Evolutionary conservation across 176 grass and related monocot species (phyloP).

Genomic region (Leersia perrieri): DNA sequence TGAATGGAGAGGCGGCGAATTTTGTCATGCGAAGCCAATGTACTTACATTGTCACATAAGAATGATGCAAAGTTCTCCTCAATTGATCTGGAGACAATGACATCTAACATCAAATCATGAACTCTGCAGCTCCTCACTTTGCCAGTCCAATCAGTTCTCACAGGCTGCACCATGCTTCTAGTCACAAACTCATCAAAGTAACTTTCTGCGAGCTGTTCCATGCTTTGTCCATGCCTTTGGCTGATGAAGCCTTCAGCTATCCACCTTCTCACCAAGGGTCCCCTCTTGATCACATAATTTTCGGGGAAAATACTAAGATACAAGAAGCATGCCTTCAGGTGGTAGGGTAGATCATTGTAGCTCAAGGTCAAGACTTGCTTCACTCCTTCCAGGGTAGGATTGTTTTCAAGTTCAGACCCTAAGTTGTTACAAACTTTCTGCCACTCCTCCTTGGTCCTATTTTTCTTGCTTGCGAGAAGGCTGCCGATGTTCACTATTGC

Average conservation of each 20-base stretch:
- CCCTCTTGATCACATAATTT: slow-evolving; percentile 11
- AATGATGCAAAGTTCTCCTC: slow-evolving; percentile 40
- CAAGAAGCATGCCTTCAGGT: slow-evolving; percentile 6
- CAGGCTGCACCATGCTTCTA: not conserved
- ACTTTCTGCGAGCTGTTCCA: slow-evolving; percentile 22
- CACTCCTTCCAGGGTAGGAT: not conserved
- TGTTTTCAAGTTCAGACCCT: not conserved
- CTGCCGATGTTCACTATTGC: not conserved
- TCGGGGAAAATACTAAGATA: slow-evolving; percentile 33
- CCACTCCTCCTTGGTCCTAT: not conserved
- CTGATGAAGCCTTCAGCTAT: slow-evolving; percentile 42
- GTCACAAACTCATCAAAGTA: not conserved
- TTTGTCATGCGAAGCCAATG: not conserved
- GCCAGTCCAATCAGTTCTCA: slow-evolving; percentile 1
- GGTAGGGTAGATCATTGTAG: slow-evolving; percentile 48
- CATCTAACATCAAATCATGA: slow-evolving; percentile 45
- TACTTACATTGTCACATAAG: not conserved
- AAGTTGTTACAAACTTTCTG: not conserved
- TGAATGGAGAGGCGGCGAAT: not conserved
- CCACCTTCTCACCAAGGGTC: slow-evolving; percentile 35
- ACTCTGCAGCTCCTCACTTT: slow-evolving; percentile 37
- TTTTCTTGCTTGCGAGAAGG: not conserved
- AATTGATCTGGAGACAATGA: slow-evolving; percentile 27
- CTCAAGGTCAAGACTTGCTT: slow-evolving; percentile 7
- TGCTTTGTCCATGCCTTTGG: slow-evolving; percentile 17